Evolutionary conservation across 106 monocot genomes (phyloP).

Genomic region (Dioscorea dumetorum): DNA sequence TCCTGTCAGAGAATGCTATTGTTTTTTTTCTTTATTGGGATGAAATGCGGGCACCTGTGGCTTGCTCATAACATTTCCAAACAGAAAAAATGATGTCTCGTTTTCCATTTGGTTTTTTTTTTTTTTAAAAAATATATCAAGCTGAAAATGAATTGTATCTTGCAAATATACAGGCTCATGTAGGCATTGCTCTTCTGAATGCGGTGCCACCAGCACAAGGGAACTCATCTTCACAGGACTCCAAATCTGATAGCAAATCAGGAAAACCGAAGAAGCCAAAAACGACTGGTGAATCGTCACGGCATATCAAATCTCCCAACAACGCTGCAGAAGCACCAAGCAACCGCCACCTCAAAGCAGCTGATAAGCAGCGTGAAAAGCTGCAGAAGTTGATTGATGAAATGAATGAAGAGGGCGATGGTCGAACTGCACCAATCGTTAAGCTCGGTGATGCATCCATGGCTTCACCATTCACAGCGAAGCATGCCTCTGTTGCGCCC

Average conservation of each 20-base stretch:
- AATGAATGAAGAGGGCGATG: conserved; percentile 89
- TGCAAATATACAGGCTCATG: conserved; percentile 71
- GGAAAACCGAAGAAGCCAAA: conserved; percentile 64
- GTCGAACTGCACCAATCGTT: conserved; percentile 62
- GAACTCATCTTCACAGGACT: conserved; percentile 27
- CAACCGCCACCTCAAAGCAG: conserved; percentile 69
- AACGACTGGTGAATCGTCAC: conserved; percentile 33
- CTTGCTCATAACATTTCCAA: too few species aligned
- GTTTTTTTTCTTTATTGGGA: too few species aligned
- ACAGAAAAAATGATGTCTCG: too few species aligned
- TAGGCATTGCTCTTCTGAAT: conserved; percentile 92
- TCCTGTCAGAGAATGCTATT: too few species aligned
- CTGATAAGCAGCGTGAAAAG: conserved; percentile 69
- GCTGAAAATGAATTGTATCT: neutral
- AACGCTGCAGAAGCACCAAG: conserved; percentile 17
- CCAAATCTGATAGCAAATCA: conserved; percentile 47
- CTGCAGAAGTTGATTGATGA: conserved; percentile 84
- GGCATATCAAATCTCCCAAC: conserved; percentile 3
- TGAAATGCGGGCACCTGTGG: too few species aligned
- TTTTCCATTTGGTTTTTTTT: neutral
- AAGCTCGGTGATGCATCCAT: conserved; percentile 99
- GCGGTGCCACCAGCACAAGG: conserved; percentile 59
- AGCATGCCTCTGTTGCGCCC: conserved; percentile 87
- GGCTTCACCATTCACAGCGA: conserved; percentile 99
- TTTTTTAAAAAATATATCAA: too few species aligned